Evolutionary conservation across 495 filamentous ascomycete species (phyloP).

Genomic region (Achaetomiella virescens): DNA sequence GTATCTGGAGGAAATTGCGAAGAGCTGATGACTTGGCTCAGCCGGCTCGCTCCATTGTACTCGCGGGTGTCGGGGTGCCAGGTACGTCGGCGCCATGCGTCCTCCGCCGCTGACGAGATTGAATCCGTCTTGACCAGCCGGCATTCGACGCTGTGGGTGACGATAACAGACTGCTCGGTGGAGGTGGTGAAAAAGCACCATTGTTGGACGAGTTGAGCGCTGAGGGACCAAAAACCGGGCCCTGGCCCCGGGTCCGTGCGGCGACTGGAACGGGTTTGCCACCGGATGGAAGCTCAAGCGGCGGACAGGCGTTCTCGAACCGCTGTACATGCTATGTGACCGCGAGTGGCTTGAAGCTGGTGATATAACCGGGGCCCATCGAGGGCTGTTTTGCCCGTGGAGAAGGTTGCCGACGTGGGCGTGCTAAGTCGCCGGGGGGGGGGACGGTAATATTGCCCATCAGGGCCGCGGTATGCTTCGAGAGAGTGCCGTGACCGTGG

Average conservation of each 20-base stretch:
- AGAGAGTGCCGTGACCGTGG: conserved; percentile 55
- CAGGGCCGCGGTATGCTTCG: conserved; percentile 52
- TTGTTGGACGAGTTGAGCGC: conserved; percentile 46
- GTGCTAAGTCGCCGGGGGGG: conserved; percentile 72
- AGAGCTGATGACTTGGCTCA: conserved; percentile 50
- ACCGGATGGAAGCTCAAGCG: conserved; percentile 77
- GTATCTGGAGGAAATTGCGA: conserved; percentile 54
- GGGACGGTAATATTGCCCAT: conserved; percentile 48
- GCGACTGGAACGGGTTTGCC: conserved; percentile 67
- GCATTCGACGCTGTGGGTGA: conserved; percentile 70
- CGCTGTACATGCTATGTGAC: conserved; percentile 59
- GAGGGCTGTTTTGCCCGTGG: conserved; percentile 67
- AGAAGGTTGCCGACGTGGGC: conserved; percentile 67
- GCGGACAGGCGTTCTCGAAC: conserved; percentile 59
- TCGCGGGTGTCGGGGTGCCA: conserved; percentile 81
- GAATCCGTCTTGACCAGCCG: conserved; percentile 59
- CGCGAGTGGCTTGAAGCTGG: conserved; percentile 62
- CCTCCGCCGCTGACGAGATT: conserved; percentile 53
- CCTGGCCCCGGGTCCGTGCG: conserved; percentile 52
- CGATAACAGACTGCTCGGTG: conserved; percentile 47
- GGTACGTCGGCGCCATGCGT: conserved; percentile 73
- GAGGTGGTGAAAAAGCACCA: conserved; percentile 45
- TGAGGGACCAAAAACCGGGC: conserved; percentile 52
- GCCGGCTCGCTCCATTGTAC: conserved; percentile 36
- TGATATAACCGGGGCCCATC: conserved; percentile 61